Evolutionary conservation across 164 flowering plant species (phyloP).

Genomic region (Piper longum): DNA sequence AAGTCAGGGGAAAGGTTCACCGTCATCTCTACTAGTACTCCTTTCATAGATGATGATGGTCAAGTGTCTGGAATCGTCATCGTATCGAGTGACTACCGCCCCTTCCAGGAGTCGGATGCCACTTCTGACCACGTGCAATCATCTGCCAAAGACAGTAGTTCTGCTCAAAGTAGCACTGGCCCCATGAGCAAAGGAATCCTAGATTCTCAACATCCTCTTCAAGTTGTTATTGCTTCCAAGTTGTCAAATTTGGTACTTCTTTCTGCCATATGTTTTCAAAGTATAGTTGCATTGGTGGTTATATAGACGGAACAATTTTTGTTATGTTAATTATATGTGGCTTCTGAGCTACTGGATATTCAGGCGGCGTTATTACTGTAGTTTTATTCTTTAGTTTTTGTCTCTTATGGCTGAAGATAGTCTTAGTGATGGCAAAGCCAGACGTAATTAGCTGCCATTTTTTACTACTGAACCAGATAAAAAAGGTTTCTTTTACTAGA

Average conservation of each 20-base stretch:
- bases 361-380: too few species aligned
- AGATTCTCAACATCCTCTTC: slow-evolving; percentile 75
- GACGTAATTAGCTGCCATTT: too few species aligned
- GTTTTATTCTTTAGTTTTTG: background rate
- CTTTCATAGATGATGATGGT: slow-evolving; percentile 76
- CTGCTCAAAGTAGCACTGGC: slow-evolving; percentile 23
- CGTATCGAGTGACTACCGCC: slow-evolving; percentile 58
- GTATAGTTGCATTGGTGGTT: background rate
- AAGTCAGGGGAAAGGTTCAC: slow-evolving; percentile 51
- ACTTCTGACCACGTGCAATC: slow-evolving; percentile 13
- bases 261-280: too few species aligned
- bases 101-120: slow-evolving; percentile 31
- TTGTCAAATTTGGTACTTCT: slow-evolving; percentile 60
- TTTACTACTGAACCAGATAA: background rate
- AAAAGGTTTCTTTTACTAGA: background rate
- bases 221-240: slow-evolving; percentile 78
- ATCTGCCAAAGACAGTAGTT: slow-evolving; percentile 24
- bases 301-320: too few species aligned
- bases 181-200: slow-evolving; percentile 40
- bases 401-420: background rate
- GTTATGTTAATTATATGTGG: too few species aligned
- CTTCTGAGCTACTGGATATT: too few species aligned
- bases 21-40: slow-evolving; percentile 52
- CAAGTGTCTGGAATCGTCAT: slow-evolving; percentile 67
- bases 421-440: too few species aligned